A percentile compares a stretch with the other conserved stretches of the same genome.
These are phyloP conservation scores for Ceratocystis smalleyi DNA, from an alignment of 2,329 filamentous ascomycete species.

Conservation along the genomic window DNA sequence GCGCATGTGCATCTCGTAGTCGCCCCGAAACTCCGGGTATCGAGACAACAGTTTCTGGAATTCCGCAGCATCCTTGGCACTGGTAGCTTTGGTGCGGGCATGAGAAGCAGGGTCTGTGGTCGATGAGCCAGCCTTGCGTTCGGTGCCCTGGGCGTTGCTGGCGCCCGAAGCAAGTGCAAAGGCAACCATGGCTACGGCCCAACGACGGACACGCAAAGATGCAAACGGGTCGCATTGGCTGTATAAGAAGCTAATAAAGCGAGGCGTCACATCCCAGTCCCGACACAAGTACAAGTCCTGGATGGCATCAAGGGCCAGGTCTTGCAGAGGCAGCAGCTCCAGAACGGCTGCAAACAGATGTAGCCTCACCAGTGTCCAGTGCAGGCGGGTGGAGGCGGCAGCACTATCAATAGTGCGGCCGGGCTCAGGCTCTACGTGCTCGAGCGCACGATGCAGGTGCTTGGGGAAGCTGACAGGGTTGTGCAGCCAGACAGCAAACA, in stretches of 20 bases:
- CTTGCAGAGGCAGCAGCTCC: slow-evolving; percentile 36
- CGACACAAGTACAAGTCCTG: slow-evolving; percentile 43
- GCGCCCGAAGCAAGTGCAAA: slow-evolving; percentile 31
- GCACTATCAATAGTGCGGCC: slow-evolving; percentile 19
- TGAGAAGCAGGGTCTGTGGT: slow-evolving; percentile 18
- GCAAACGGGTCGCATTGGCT: slow-evolving; percentile 35
- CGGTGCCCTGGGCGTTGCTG: slow-evolving; percentile 1
- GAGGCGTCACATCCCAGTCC: slow-evolving; percentile 42
- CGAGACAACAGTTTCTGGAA: slow-evolving; percentile 31
- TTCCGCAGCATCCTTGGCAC: slow-evolving; percentile 21
- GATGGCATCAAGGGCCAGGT: slow-evolving; percentile 41
- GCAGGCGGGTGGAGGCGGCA: slow-evolving; percentile 28
- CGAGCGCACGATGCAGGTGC: slow-evolving; percentile 30
- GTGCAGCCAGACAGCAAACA: slow-evolving; percentile 37
- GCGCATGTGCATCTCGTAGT: slow-evolving; percentile 36
- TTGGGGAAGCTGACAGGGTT: slow-evolving; percentile 24
- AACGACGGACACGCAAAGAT: slow-evolving; percentile 39
- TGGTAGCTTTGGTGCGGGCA: slow-evolving; percentile 19
- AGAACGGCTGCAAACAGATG: slow-evolving; percentile 42
- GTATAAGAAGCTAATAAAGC: slow-evolving; percentile 38
- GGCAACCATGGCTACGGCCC: slow-evolving; percentile 46
- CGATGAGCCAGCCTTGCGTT: slow-evolving; percentile 21
- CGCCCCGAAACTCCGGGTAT: slow-evolving; percentile 32
- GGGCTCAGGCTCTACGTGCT: slow-evolving; percentile 18
- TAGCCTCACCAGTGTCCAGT: slow-evolving; percentile 41